These are phyloP conservation scores for Clarireedia monteithiana DNA, from an alignment of 2,329 filamentous ascomycete genomes.

Conservation along the genomic window DNA sequence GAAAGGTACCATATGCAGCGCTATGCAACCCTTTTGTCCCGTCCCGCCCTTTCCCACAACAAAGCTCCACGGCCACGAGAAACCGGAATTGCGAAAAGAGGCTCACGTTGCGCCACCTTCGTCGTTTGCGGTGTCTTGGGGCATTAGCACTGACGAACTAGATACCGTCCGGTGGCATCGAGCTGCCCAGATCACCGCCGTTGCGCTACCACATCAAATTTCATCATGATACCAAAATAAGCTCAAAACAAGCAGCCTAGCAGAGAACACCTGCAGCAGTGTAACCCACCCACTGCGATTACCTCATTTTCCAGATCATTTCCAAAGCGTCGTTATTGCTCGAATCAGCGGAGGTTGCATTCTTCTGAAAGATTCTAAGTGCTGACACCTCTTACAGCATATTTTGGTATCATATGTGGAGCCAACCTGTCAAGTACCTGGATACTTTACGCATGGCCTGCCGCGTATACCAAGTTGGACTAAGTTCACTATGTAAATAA, in stretches of 20 bases:
- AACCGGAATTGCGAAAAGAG: background rate
- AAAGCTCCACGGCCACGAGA: background rate
- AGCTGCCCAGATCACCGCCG: background rate
- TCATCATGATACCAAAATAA: conserved; percentile 1
- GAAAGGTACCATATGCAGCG: background rate
- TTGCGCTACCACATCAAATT: background rate
- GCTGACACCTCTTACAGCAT: conserved; percentile 4
- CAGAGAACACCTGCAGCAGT: conserved; percentile 6
- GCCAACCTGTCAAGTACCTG: no score
- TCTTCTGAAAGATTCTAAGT: conserved; percentile 4
- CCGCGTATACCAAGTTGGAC: background rate
- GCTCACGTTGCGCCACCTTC: no score
- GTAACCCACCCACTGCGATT: conserved; percentile 2
- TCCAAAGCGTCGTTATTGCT: background rate
- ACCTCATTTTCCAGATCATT: background rate
- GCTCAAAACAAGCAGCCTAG: background rate
- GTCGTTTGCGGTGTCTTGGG: no score
- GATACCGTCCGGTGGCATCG: no score
- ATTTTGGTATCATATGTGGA: background rate
- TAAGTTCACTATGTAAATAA: background rate
- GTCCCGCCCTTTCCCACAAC: background rate
- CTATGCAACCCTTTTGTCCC: background rate
- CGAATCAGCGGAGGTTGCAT: background rate
- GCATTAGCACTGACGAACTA: no score
- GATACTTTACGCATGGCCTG: background rate